Evolutionary conservation across 2,329 filamentous ascomycete genomes (phyloP), one percentile per base, ranked within the genome.

Genomic region (Fusarium sp.): DNA sequence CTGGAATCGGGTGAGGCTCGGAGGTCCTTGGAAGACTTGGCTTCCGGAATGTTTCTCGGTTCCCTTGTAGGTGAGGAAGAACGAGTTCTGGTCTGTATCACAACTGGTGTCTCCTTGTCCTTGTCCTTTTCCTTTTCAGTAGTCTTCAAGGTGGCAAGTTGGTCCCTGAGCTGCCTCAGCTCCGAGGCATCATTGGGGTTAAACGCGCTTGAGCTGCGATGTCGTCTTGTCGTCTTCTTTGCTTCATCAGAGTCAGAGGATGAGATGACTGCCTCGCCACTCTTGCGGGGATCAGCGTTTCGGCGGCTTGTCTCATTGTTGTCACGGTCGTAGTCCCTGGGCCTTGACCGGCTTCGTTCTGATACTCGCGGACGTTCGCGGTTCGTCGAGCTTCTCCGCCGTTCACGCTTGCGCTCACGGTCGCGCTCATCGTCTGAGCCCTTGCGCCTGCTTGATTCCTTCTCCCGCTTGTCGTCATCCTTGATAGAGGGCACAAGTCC

Each of bases 181-280:
- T 83, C 83, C 29, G 80, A 81, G 3, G 84, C 80, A 68, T 88
- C 83, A 27, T 83, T 87, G 6, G 85, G 85, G 62, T 86, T 80
- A 65, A 88, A 88, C 2, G 78, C 79, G 42, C 77, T 75, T 0
- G 83, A 79, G 34, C 77, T 71, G 14, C 79, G 79, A 23, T 73
- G 73, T 6, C 81, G 80, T 42, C 83, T 81, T 16, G 78, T 77
- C 8, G 76, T 65, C 53, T 77, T 75, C 58, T 79, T 81, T n/a
- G 73, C 76, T 36, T 83, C 79, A 25, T 83, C 81, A 0, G 83
- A 84, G 60, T 79, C 77, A 4, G 84, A 76, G 67, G 80, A 58
- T 62, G 79, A 73, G 42, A 74, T 63, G 23, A 72, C 64, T n/a
- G 73, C 74, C 18, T 83, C 81, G 34, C 77, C 78, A 14, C 73